phyloP scores from a whole-genome alignment of 768 basidiomycete species.

The Mycena vitilis region DNA sequence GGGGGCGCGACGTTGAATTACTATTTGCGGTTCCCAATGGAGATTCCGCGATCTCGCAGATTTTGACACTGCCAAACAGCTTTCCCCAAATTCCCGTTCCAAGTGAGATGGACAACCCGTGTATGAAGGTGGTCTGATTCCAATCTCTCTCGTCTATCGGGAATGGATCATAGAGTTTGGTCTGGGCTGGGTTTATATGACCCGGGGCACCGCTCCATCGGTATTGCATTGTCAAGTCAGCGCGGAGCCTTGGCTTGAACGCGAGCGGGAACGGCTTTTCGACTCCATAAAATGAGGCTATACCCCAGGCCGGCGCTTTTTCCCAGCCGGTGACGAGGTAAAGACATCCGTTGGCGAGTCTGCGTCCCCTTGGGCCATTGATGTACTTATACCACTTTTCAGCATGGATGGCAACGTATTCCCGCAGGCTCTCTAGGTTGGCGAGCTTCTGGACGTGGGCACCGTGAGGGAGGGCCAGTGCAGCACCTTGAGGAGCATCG shows the following conservation, averaged over 20 bases:
- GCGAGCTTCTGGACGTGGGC: conserved; percentile 22
- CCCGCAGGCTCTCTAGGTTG: conserved; percentile 12
- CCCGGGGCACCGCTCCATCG: neutral
- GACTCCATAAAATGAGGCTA: conserved; percentile 21
- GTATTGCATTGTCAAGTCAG: neutral
- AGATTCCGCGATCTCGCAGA: conserved; percentile 1
- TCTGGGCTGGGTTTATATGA: conserved; percentile 1
- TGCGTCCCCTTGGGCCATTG: conserved; percentile 18
- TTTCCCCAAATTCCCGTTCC: conserved; percentile 8
- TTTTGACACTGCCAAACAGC: conserved; percentile 2
- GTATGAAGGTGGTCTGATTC: conserved; percentile 21
- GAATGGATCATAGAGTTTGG: neutral
- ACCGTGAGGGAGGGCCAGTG: conserved; percentile 34
- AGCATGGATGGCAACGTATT: conserved; percentile 30
- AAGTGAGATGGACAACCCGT: conserved; percentile 13
- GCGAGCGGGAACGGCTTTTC: conserved; percentile 2
- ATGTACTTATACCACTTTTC: conserved; percentile 34
- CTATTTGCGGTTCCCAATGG: neutral
- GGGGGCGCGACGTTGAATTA: neutral
- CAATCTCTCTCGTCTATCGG: too few relatives aligned
- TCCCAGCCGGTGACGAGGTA: conserved; percentile 39
- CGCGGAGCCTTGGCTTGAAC: neutral
- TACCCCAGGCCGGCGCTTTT: conserved; percentile 34
- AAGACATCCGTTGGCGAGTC: conserved; percentile 27
- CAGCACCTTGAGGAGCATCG: conserved; percentile 25